A percentile compares a stretch with the other conserved stretches of the same genome.
Conservation (phyloP, 768 basidiomycete species). For the Steccherinum ochraceum region DNA sequence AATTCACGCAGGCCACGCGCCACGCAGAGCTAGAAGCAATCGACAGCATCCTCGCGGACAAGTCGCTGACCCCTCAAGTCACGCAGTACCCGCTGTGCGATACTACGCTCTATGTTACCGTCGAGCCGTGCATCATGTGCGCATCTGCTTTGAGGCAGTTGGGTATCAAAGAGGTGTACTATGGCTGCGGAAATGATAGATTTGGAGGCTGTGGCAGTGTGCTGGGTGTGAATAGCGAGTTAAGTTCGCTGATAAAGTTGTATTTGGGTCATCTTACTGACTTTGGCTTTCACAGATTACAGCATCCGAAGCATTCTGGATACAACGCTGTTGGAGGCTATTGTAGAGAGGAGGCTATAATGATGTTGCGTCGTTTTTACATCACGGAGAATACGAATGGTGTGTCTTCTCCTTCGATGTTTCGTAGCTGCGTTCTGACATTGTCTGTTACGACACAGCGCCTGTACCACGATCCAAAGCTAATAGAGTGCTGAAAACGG, state of each 20-base stretch:
- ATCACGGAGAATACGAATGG: conserved; percentile 92
- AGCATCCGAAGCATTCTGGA: conserved; percentile 66
- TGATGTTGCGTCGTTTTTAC: conserved; percentile 55
- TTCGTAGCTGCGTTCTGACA: not conserved
- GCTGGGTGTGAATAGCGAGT: conserved; percentile 78
- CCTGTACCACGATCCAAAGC: conserved; percentile 86
- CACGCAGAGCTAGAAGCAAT: conserved; percentile 98
- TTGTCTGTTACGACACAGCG: conserved; percentile 39
- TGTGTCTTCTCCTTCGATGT: conserved; percentile 28
- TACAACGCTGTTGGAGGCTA: conserved; percentile 60
- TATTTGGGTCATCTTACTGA: not conserved
- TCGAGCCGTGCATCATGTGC: conserved; percentile 99
- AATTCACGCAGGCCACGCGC: conserved; percentile 68
- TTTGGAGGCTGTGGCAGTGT: conserved; percentile 98
- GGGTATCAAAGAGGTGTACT: conserved; percentile 85
- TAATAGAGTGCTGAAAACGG: conserved; percentile 80
- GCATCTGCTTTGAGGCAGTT: conserved; percentile 91
- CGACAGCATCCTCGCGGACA: conserved; percentile 72
- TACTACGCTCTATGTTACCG: conserved; percentile 93
- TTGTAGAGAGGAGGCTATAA: conserved; percentile 50
- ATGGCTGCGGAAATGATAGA: conserved; percentile 91
- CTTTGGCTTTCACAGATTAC: conserved; percentile 49
- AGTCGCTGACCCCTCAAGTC: conserved; percentile 42
- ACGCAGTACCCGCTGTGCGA: conserved; percentile 60
- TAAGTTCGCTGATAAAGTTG: conserved; percentile 22